phyloP scores from a whole-genome alignment of 108 stramenopile species.

The Licmophora abbreviata region DNA sequence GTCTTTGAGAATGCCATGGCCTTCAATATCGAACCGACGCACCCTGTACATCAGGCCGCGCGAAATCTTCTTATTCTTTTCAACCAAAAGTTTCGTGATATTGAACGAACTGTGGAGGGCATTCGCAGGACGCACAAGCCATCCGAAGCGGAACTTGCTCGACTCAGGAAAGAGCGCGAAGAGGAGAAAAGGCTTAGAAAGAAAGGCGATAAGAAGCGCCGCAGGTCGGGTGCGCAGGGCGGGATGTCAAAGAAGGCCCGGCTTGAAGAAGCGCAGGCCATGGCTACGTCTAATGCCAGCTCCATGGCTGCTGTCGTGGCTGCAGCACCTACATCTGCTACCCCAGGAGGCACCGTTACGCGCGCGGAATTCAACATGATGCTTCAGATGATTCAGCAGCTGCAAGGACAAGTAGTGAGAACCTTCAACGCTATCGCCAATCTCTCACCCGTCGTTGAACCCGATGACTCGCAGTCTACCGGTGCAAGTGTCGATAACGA shows the following conservation, averaged over 20 bases:
- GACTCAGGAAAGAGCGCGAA: slow-evolving; percentile 31
- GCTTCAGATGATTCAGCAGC: slow-evolving; percentile 54
- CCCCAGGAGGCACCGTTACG: slow-evolving; percentile 34
- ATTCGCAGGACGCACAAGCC: slow-evolving; percentile 39
- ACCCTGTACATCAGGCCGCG: slow-evolving; percentile 80
- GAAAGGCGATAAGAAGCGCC: slow-evolving; percentile 51
- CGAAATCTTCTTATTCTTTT: slow-evolving; percentile 56
- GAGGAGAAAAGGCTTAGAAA: slow-evolving; percentile 34
- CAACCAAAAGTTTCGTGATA: slow-evolving; percentile 63
- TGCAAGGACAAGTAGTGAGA: slow-evolving; percentile 63
- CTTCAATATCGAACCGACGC: slow-evolving; percentile 86
- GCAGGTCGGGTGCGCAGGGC: slow-evolving; percentile 29
- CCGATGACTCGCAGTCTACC: too few species aligned
- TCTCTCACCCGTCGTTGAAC: slow-evolving; percentile 32
- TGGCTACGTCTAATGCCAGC: slow-evolving; percentile 43
- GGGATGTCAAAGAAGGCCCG: slow-evolving; percentile 39
- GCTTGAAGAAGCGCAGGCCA: slow-evolving; percentile 43
- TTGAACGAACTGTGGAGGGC: slow-evolving; percentile 50
- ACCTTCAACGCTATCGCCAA: slow-evolving; percentile 47
- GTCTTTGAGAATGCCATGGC: slow-evolving; percentile 91
- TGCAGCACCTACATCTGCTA: slow-evolving; percentile 32
- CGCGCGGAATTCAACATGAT: slow-evolving; percentile 65
- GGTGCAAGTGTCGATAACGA: neutral
- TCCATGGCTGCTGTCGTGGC: slow-evolving; percentile 48
- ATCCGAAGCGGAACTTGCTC: slow-evolving; percentile 37